phyloP scores from a whole-genome alignment of 225 moss, liverwort and hornwort species.

The Anthoceros angustus region DNA sequence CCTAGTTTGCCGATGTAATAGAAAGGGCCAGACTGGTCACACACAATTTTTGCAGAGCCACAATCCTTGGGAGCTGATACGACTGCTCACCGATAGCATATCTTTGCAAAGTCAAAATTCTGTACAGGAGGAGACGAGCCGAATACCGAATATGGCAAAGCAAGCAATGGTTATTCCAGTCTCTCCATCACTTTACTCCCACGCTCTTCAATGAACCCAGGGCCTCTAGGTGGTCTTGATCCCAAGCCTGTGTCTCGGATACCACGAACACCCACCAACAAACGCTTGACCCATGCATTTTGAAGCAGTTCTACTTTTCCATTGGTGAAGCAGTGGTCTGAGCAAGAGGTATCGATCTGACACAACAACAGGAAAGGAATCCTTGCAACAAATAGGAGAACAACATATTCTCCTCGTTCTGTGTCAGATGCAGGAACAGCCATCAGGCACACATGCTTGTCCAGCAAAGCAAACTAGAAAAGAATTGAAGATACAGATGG shows the following conservation, averaged over 20 bases:
- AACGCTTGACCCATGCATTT: conserved; percentile 39
- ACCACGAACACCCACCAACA: too few species aligned
- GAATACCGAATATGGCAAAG: conserved; percentile 58
- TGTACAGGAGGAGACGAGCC: conserved; percentile 80
- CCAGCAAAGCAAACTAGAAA: too few species aligned
- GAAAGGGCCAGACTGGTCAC: background rate
- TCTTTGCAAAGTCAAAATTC: conserved; percentile 89
- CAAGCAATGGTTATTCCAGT: conserved; percentile 43
- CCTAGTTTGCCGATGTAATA: conserved; percentile 47
- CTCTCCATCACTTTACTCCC: too few species aligned
- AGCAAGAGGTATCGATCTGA: too few species aligned
- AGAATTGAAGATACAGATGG: background rate
- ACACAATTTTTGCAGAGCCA: background rate
- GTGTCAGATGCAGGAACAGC: too few species aligned
- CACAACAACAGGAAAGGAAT: too few species aligned
- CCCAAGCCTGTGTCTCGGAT: conserved; percentile 64
- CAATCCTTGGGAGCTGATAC: background rate
- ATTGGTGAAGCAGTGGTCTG: too few species aligned
- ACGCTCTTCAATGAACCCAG: conserved; percentile 39
- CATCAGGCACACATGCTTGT: too few species aligned
- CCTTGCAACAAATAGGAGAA: too few species aligned
- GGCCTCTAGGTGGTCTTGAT: conserved; percentile 42
- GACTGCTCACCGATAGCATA: conserved; percentile 94
- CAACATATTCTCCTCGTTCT: too few species aligned
- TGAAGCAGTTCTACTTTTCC: conserved; percentile 71